A percentile compares a stretch with the other conserved stretches of the same genome.
Evolutionary conservation across 192 early-diverging fungal genomes (phyloP).

Genomic region (Cladochytrium replicatum): DNA sequence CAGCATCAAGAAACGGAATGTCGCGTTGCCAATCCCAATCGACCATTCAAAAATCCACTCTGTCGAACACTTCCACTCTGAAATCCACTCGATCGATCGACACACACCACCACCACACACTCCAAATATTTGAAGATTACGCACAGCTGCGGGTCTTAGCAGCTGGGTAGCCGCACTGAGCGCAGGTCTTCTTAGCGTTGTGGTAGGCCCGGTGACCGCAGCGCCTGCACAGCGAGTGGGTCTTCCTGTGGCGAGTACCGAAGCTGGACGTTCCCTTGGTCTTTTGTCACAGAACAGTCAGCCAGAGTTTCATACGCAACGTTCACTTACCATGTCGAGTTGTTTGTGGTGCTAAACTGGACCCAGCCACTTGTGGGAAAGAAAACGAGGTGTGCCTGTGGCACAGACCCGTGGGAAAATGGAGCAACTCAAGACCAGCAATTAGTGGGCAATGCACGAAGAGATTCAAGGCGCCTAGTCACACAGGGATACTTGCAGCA

Average conservation of each 20-base stretch:
- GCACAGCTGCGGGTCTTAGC: constrained; percentile 94
- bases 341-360: no score
- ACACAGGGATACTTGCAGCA: no score
- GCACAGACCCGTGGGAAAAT: no score
- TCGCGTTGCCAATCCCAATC: constrained; percentile 1
- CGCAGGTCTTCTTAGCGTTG: constrained; percentile 99
- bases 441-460: no score
- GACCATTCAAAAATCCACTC: constrained; percentile 4
- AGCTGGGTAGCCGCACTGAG: constrained; percentile 96
- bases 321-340: no score
- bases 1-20: constrained; percentile 5
- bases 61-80: neutral
- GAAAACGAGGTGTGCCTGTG: no score
- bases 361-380: no score
- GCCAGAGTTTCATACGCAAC: no score
- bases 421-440: no score
- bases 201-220: constrained; percentile 97
- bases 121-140: constrained; percentile 11
- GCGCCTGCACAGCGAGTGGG: constrained; percentile 96
- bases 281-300: constrained; percentile 37
- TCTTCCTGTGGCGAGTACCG: constrained; percentile 99
- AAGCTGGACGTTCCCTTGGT: constrained; percentile 98
- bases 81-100: neutral
- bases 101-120: neutral
- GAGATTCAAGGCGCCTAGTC: no score